phyloP scores from a whole-genome alignment of 202 grass and related monocot genomes.

The Schoenoplectus tabernaemontani region DNA sequence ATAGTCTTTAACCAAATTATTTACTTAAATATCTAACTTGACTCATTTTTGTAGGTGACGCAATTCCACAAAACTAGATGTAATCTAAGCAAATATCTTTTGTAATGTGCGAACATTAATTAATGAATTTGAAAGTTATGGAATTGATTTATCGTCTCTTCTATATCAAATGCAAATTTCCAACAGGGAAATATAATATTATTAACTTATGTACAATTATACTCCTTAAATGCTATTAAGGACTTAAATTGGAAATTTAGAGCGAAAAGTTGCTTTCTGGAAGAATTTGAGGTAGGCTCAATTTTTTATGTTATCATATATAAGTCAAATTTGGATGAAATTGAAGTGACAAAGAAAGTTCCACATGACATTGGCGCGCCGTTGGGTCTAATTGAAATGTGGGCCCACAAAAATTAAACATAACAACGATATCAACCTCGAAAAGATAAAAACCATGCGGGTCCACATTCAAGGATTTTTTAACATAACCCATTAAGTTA shows the following conservation, averaged over 20 bases:
- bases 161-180: not conserved
- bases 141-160: not conserved
- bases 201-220: not conserved
- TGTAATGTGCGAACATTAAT: not conserved
- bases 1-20: not conserved
- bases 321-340: slow-evolving; percentile 3
- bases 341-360: not conserved
- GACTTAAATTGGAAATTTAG: not conserved
- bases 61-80: not conserved
- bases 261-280: not conserved
- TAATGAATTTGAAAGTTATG: not conserved
- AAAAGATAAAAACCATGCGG: not conserved
- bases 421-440: not conserved
- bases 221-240: not conserved
- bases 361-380: not conserved
- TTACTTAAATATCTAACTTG: not conserved
- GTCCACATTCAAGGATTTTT: not conserved
- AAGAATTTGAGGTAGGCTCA: not conserved
- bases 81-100: not conserved
- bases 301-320: not conserved
- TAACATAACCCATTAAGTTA: not conserved
- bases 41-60: not conserved
- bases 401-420: not conserved
- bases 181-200: not conserved
- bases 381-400: not conserved